Conservation (phyloP, 306 rosid genomes). For the Cicer arietinum region DNA sequence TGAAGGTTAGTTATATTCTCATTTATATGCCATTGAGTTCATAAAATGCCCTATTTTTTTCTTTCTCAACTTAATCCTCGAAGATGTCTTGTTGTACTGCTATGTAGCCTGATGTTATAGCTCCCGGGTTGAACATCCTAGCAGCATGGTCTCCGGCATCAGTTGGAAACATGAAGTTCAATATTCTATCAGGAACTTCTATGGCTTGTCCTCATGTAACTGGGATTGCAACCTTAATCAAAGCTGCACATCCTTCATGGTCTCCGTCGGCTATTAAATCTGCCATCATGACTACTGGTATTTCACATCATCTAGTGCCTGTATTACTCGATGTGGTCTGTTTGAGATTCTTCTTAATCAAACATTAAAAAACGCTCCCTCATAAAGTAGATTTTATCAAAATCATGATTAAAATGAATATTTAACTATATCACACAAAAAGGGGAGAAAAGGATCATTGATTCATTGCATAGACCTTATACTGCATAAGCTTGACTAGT, state of each 20-base stretch:
- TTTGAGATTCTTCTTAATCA: conserved; percentile 19
- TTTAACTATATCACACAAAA: too few species aligned
- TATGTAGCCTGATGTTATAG: conserved; percentile 76
- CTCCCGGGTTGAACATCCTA: conserved; percentile 83
- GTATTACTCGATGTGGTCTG: not conserved
- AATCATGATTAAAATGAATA: too few species aligned
- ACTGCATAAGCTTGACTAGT: not conserved
- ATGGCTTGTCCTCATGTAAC: conserved; percentile 90
- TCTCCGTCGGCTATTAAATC: conserved; percentile 78
- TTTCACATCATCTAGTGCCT: conserved; percentile 10
- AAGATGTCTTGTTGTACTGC: conserved; percentile 42
- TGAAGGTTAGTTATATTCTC: conserved; percentile 75
- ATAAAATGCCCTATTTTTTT: not conserved
- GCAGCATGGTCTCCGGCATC: conserved; percentile 88
- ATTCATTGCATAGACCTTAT: conserved; percentile 1
- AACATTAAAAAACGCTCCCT: conserved; percentile 13
- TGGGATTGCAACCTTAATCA: conserved; percentile 79
- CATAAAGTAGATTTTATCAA: not conserved
- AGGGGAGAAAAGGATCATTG: too few species aligned
- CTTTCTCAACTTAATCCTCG: not conserved
- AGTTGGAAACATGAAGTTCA: conserved; percentile 55
- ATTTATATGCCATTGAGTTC: not conserved
- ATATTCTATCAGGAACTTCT: conserved; percentile 78
- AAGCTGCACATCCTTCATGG: conserved; percentile 80
- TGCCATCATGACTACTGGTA: conserved; percentile 90